A percentile compares a stretch with the other conserved stretches of the same genome.
Evolutionary conservation across 2,329 filamentous ascomycete genomes (phyloP).

Genomic region (Trichophyton equinum): DNA sequence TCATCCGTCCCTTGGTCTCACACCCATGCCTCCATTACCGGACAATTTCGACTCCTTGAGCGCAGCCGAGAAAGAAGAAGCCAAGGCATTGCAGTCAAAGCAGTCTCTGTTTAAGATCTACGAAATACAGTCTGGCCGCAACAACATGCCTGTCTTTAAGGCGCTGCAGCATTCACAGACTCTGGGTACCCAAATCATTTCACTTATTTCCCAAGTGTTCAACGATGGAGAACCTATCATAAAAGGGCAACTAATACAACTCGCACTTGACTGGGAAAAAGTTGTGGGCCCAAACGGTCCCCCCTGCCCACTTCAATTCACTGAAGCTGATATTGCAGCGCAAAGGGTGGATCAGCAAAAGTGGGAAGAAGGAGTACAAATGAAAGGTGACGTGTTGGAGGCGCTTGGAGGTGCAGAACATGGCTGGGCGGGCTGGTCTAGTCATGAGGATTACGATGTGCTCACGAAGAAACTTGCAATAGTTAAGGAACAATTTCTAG

Average conservation of each 20-base stretch:
- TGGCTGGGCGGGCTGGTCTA: conserved; percentile 7
- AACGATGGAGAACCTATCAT: conserved; percentile 8
- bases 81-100: conserved; percentile 1
- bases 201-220: too few relatives aligned
- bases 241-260: conserved; percentile 5
- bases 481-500: background rate
- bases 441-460: conserved; percentile 6
- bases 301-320: conserved; percentile 2
- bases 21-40: background rate
- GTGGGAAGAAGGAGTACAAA: conserved; percentile 7
- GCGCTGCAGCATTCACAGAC: too few relatives aligned
- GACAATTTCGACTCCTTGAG: background rate
- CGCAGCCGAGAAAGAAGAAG: background rate
- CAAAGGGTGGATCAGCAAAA: conserved; percentile 5
- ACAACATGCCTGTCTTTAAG: too few relatives aligned
- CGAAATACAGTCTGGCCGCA: too few relatives aligned
- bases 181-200: too few relatives aligned
- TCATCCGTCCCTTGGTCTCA: background rate
- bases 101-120: conserved; percentile 9
- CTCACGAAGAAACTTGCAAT: background rate
- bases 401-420: conserved; percentile 6
- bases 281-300: background rate
- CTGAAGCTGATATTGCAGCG: conserved; percentile 1
- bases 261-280: conserved; percentile 2
- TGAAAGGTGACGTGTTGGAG: conserved; percentile 6